These are phyloP conservation scores for Kalanchoe fedtschenkoi DNA, from an alignment of 164 flowering plant genomes.

Conservation along the genomic window DNA sequence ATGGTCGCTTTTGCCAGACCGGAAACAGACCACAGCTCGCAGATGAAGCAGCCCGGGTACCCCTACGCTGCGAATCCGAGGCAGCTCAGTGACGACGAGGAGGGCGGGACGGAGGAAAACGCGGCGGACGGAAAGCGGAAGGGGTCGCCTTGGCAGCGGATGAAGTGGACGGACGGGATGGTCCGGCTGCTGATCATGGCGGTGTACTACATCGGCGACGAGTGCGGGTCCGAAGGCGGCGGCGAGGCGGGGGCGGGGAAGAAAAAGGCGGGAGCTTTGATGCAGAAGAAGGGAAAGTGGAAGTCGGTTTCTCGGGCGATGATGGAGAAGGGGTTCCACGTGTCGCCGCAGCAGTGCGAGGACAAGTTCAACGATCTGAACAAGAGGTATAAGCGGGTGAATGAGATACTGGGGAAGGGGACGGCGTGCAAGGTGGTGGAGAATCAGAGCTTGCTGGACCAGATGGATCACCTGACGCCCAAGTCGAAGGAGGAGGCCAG, in stretches of 20 bases:
- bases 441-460: conserved; percentile 68
- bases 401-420: conserved; percentile 80
- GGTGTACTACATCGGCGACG: conserved; percentile 36
- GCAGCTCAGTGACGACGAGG: conserved; percentile 47
- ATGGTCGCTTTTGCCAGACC: conserved; percentile 19
- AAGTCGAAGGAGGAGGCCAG: conserved; percentile 80
- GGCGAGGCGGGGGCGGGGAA: conserved; percentile 11
- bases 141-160: conserved; percentile 59
- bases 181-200: conserved; percentile 46
- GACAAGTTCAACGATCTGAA: conserved; percentile 94
- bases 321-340: conserved; percentile 86
- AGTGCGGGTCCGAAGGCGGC: conserved; percentile 21
- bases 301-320: conserved; percentile 74
- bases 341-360: conserved; percentile 96
- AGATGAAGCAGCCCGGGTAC: conserved; percentile 16
- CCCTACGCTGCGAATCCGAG: conserved; percentile 13
- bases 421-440: conserved; percentile 87
- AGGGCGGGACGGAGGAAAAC: conserved; percentile 15
- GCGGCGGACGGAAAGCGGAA: conserved; percentile 29
- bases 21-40: conserved; percentile 23
- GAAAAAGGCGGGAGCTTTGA: conserved; percentile 35
- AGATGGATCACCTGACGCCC: conserved; percentile 60
- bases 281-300: conserved; percentile 91
- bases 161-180: conserved; percentile 85
- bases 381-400: conserved; percentile 94